Base-by-base conservation (phyloP, 2,329 filamentous ascomycete species). In the Dactylonectria macrodidyma region DNA sequence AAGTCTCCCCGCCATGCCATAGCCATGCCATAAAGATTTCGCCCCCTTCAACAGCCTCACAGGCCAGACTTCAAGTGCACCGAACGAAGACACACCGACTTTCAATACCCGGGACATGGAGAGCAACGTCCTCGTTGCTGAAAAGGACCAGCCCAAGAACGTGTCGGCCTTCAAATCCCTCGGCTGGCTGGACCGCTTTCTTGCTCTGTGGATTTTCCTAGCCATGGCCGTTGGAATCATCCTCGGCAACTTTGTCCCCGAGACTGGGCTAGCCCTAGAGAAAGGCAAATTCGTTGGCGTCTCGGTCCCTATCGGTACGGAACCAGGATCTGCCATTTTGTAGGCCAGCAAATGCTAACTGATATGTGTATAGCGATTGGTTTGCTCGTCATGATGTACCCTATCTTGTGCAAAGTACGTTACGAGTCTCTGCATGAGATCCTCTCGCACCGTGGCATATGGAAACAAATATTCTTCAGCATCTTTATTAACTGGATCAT, bases 311-410 rank as follows among this genome's bases (percentile, higher is more conserved):
- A 92, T 93, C 51, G 89, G 89, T 89, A 78, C 24, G 51, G 16
- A 30, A 3, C 26, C 14, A 9, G 24, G 22, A 24, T n/a, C 51
- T 1, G 3, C 8, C 22, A 5, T 12, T 4, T 36, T n/a, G 59
- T 10, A 56, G 4, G 4, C 2, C 9, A n/a, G 16, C 26, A 24
- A 16, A 14, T 9, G n/a, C 7, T 1, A 19, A 9, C 22, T 16
- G 10, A 63, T 19, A n/a, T 14, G 1, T 14, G 10, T 38, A 1
- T 22, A 93, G 93, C 94, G 0, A 83, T 97, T 56, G 94, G 94
- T 0, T 82, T 97, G 1, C 85, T 97, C 1, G 90, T 97, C 48
- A 97, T 97, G 94, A 97, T 97, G 93, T 97, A 96, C 76, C 95
- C 94, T 0, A 97, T 97, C 67, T 84, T 97, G 0, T 97, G 93